These are phyloP conservation scores for Barnettozyma sp. DNA, from an alignment of 805 yeast species.

Conservation along the genomic window DNA sequence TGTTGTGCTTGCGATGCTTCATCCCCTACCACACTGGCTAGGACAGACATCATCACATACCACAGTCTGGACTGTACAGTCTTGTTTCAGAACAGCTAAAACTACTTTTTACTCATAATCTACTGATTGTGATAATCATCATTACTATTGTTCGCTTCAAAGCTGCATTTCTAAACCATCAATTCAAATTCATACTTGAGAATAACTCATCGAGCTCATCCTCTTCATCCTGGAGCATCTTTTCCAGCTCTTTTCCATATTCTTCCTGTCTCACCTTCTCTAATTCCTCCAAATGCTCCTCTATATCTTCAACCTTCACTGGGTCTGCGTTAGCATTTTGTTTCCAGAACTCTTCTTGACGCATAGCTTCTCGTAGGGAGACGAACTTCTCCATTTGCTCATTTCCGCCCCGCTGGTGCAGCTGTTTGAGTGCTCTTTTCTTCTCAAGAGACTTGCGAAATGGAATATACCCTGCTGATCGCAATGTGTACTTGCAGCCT, in stretches of 20 bases:
- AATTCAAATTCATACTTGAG: slow-evolving; percentile 3
- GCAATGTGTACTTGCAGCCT: slow-evolving; percentile 20
- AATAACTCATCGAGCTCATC: slow-evolving; percentile 9
- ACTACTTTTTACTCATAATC: too few species aligned
- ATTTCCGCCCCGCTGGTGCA: slow-evolving; percentile 18
- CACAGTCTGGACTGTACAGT: too few species aligned
- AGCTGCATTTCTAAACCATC: too few species aligned
- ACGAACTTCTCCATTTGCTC: slow-evolving; percentile 20
- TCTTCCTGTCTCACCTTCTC: slow-evolving; percentile 1
- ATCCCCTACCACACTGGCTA: too few species aligned
- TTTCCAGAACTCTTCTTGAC: slow-evolving; percentile 3
- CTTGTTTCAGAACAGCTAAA: too few species aligned
- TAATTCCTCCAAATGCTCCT: slow-evolving; percentile 5
- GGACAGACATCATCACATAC: too few species aligned
- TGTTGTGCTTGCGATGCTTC: too few species aligned
- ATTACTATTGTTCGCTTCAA: too few species aligned
- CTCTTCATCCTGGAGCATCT: slow-evolving; percentile 6
- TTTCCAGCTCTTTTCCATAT: slow-evolving; percentile 2
- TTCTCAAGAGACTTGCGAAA: slow-evolving; percentile 13
- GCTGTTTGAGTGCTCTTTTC: slow-evolving; percentile 12
- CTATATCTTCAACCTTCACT: slow-evolving; percentile 6
- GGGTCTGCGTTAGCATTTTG: slow-evolving; percentile 12
- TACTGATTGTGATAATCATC: too few species aligned
- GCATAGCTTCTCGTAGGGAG: slow-evolving; percentile 10
- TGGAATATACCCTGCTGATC: slow-evolving; percentile 18